Base-by-base conservation (phyloP, 257 asterid species). In the Rauvolfia tetraphylla region DNA sequence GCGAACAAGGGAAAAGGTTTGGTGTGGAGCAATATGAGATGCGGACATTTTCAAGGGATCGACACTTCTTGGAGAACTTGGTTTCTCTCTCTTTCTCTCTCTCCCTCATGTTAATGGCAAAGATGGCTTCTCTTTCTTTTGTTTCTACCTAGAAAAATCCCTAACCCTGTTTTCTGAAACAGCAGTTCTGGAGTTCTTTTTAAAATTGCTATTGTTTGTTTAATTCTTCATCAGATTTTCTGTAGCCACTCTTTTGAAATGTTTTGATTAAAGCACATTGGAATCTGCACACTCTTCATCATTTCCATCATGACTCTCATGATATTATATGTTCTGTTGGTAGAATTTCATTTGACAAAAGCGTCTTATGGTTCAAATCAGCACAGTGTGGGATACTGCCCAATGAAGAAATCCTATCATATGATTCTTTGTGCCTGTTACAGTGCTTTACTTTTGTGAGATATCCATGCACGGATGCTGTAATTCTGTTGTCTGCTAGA, bases 1-100 rank as follows among this genome's bases (percentile, higher is more conserved):
- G 98, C 41, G 98, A 95, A 70, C 99, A 95, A 84, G 99, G 96
- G 79, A 93, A 95, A 84, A 90, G 88, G 75, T 95, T 93, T 73
- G 99, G 98, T 11, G 98, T 93, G 57, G 99, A 95, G 93, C 99
- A 93, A 85, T 93, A 86, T 74, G 99, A 95, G 88, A 95, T 95
- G 99, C 84, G 92, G 25, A 93, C 98, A 36, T 95, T 90, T 86
- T 93, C 97, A 23, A 88, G 82, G 84, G 97, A 95, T 82, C 87
- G 91, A 36, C 81, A 91, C 22, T 73, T 85, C 57, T 79, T 95
- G 75, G 97, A 93, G 87, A 95, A 93, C 79, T 89, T 95, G 95
- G 99, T 95, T 48, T 51, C 74, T 81, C 68, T 79, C 75, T 76
- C 84, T 68, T 76, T 75, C 66, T 49, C 77, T 44, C 74, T 72